phyloP scores from a whole-genome alignment of 768 basidiomycete genomes.

The Candolleomyces efflorescens region DNA sequence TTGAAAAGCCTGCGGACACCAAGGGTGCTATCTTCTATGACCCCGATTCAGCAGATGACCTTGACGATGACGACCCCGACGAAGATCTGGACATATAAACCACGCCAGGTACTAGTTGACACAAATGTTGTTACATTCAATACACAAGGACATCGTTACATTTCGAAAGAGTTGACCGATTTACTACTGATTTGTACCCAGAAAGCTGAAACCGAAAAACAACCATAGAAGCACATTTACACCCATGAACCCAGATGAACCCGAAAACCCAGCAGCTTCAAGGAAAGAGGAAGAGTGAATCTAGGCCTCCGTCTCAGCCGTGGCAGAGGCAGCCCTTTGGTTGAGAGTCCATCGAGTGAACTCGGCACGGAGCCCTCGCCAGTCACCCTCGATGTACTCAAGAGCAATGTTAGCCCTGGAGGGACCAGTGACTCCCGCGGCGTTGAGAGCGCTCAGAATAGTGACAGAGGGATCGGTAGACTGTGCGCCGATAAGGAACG shows the following conservation, averaged over 20 bases:
- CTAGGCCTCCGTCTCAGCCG: too few species aligned
- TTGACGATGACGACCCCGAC: slow-evolving; percentile 95
- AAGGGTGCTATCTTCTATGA: slow-evolving; percentile 73
- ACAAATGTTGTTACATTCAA: too few species aligned
- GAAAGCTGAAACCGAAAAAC: too few species aligned
- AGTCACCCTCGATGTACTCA: slow-evolving; percentile 6
- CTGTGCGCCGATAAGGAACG: background rate
- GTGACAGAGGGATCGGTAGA: background rate
- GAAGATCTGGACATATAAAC: slow-evolving; percentile 83
- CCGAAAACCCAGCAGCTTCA: background rate
- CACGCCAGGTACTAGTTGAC: background rate
- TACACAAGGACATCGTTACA: too few species aligned
- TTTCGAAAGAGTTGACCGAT: background rate
- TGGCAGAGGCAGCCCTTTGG: background rate
- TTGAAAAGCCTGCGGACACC: slow-evolving; percentile 9
- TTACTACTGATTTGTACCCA: background rate
- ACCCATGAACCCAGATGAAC: too few species aligned
- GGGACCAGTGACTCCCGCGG: background rate
- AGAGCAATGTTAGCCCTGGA: background rate
- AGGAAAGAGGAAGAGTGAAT: background rate
- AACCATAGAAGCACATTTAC: background rate
- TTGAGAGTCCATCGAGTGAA: slow-evolving; percentile 5
- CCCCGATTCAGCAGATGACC: slow-evolving; percentile 90
- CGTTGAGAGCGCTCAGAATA: background rate
- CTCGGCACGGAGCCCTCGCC: slow-evolving; percentile 5